A percentile compares a stretch with the other conserved stretches of the same genome.
Evolutionary conservation across 192 early-diverging fungal genomes (phyloP).

Genomic region (Backusella macrospora): DNA sequence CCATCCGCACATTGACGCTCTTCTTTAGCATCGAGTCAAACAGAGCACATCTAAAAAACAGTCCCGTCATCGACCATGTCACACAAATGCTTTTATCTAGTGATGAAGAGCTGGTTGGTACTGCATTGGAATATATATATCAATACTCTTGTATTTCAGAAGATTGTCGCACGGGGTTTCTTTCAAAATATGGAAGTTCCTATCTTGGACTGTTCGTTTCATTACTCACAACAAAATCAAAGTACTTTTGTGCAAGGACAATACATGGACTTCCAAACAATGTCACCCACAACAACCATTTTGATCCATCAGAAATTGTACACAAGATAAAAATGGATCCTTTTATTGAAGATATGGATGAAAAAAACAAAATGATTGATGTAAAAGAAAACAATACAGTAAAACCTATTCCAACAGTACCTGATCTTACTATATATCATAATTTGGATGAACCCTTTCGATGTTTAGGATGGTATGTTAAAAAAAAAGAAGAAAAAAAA

Average conservation of each 20-base stretch:
- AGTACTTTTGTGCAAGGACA: constrained; percentile 17
- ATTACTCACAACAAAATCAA: constrained; percentile 12
- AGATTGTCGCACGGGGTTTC: not conserved
- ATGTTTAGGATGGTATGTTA: constrained; percentile 55
- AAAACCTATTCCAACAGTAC: constrained; percentile 18
- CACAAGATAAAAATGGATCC: not conserved
- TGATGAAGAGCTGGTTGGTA: constrained; percentile 64
- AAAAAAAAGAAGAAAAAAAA: not conserved
- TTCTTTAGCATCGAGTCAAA: constrained; percentile 54
- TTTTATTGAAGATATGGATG: not conserved
- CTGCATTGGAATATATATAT: constrained; percentile 67
- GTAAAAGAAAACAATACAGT: not conserved
- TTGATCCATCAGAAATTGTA: not conserved
- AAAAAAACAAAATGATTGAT: not conserved
- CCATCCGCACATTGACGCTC: constrained; percentile 54
- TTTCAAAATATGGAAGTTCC: not conserved
- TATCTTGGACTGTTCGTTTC: constrained; percentile 13
- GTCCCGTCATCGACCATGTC: constrained; percentile 50
- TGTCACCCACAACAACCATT: not conserved
- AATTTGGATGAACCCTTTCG: constrained; percentile 59
- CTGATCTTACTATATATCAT: constrained; percentile 40
- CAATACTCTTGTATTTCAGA: constrained; percentile 23
- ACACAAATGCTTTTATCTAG: constrained; percentile 56
- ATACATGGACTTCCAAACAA: not conserved
- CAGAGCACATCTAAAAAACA: not conserved